Base-by-base conservation (phyloP, 2,329 filamentous ascomycete species). In the Aaosphaeria arxii region DNA sequence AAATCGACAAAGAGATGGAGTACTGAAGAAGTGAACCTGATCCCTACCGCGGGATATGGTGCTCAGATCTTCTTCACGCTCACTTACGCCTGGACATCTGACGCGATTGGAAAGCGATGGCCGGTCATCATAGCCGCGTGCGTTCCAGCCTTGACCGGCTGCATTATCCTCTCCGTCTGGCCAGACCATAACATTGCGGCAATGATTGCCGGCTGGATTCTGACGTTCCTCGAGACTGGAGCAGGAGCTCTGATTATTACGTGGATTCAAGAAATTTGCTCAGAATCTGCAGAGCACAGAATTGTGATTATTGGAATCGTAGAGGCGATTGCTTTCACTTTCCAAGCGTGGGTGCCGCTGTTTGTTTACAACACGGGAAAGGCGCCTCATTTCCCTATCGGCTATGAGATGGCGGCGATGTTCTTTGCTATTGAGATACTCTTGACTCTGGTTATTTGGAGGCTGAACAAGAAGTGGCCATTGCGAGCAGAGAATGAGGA, bases 161-260 rank as follows among this genome's bases (percentile, higher is more conserved):
- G 65, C 36, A 57, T 67, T 42, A 69, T 71, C 30, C 51, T 73
- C 3, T 64, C 61, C 7, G 55, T 67, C 1, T 72, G 65, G 54
- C 70, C 67, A 0, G 62, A 66, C 42, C 46, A 66, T 32, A 67
- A 71, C 40, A 56, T 58, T 0, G 54, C 64, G 1, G 66, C 67
- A 11, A 65, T 73, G 49, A 66, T 73, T 61, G 53, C 57, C 0
- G 67, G 66, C 11, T 72, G 69, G 54, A 58, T 74, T n/a, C 48
- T 73, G 6, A 68, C 68, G 0, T 73, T 66, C 32, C 57, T 60
- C 2, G 67, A 69, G 5, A 69, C 64, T 4, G 70, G 69, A 0
- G 67, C 65, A 42, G 67, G 68, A 1, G 64, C 65, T 1, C 54
- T 69, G 6, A 61, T 73, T 24, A 73, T 76, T 59, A 71, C 73